Percentiles rank a stretch among this genome's conserved stretches.
These are phyloP conservation scores for Noccaea caerulescens DNA, from an alignment of 345 rosid species.

Conservation along the genomic window DNA sequence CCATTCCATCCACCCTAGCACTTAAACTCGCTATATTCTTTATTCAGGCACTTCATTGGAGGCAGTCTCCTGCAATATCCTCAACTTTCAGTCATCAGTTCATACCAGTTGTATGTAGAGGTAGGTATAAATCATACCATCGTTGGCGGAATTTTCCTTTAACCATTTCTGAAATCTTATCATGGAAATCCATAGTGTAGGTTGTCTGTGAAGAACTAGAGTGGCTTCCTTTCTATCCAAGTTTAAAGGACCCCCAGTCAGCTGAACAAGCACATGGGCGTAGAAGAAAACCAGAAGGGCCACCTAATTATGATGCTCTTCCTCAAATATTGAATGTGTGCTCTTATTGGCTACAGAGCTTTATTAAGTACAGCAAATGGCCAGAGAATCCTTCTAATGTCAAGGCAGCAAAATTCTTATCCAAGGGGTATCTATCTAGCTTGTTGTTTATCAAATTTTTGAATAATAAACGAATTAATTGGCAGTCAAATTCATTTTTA, in stretches of 20 bases:
- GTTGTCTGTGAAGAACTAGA: slow-evolving; percentile 97
- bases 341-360: slow-evolving; percentile 94
- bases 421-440: slow-evolving; percentile 75
- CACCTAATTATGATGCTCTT: slow-evolving; percentile 79
- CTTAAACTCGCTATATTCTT: slow-evolving; percentile 31
- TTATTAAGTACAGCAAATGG: slow-evolving; percentile 95
- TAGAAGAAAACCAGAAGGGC: slow-evolving; percentile 58
- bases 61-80: slow-evolving; percentile 93
- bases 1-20: slow-evolving; percentile 19
- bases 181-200: slow-evolving; percentile 49
- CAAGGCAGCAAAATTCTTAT: slow-evolving; percentile 85
- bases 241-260: slow-evolving; percentile 39
- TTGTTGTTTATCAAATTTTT: slow-evolving; percentile 15
- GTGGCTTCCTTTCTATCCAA: slow-evolving; percentile 87
- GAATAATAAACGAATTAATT: neutral
- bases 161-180: slow-evolving; percentile 21
- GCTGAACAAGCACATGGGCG: slow-evolving; percentile 59
- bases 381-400: slow-evolving; percentile 82
- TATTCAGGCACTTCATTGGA: slow-evolving; percentile 79
- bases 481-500: slow-evolving; percentile 8
- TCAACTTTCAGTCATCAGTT: slow-evolving; percentile 91
- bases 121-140: slow-evolving; percentile 52
- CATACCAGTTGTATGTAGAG: slow-evolving; percentile 97
- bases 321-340: slow-evolving; percentile 70
- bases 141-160: slow-evolving; percentile 23